Evolutionary conservation across 1,284 basidiomycete genomes (phyloP).

Genomic region (Neolentinus lepideus): DNA sequence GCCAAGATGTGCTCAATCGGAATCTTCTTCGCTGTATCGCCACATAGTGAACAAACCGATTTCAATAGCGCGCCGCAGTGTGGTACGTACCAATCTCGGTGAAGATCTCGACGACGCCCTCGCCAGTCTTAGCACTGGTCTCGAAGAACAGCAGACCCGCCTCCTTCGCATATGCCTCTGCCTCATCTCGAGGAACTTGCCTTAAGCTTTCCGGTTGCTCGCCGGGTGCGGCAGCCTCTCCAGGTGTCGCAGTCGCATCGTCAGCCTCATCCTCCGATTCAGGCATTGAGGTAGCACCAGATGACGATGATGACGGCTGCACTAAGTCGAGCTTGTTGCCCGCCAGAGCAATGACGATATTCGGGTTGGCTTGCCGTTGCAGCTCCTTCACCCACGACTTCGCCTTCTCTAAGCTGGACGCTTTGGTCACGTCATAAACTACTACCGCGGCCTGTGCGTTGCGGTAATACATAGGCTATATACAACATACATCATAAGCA

Average conservation of each 20-base stretch:
- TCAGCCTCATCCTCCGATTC: slow-evolving; percentile 80
- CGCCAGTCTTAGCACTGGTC: slow-evolving; percentile 96
- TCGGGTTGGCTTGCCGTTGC: slow-evolving; percentile 97
- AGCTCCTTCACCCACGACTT: slow-evolving; percentile 99
- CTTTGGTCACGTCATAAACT: slow-evolving; percentile 95
- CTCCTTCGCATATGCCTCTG: slow-evolving; percentile 93
- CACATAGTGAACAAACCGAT: slow-evolving; percentile 9
- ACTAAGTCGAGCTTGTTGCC: slow-evolving; percentile 97
- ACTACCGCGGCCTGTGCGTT: slow-evolving; percentile 98
- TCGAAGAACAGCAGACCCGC: slow-evolving; percentile 94
- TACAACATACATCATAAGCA: no score
- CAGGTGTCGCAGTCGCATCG: slow-evolving; percentile 82
- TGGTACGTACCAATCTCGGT: slow-evolving; percentile 86
- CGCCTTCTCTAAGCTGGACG: slow-evolving; percentile 93
- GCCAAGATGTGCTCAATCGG: slow-evolving; percentile 90
- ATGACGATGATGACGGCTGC: slow-evolving; percentile 51
- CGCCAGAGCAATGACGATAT: slow-evolving; percentile 96
- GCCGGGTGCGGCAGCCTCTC: slow-evolving; percentile 43
- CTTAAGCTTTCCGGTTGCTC: slow-evolving; percentile 67
- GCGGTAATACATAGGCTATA: slow-evolving; percentile 96
- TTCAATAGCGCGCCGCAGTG: slow-evolving; percentile 4
- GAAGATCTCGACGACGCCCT: slow-evolving; percentile 95
- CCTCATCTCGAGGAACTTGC: slow-evolving; percentile 91
- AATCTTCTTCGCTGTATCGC: slow-evolving; percentile 81
- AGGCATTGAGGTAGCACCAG: slow-evolving; percentile 38